Base-by-base conservation (phyloP, 257 asterid species). In the Solanum bulbocastanum region DNA sequence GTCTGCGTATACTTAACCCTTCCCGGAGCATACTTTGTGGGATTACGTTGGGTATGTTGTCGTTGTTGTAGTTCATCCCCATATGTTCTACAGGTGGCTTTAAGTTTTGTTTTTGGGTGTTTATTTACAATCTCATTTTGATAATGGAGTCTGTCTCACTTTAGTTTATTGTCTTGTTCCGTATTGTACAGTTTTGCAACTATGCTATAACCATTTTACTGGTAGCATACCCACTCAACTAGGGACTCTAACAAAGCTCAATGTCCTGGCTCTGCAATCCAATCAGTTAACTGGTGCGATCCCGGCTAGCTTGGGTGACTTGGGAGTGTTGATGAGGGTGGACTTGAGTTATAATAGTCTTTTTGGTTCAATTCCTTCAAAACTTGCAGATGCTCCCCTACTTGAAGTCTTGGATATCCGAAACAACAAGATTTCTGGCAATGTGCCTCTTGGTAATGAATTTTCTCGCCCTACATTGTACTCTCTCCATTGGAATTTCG, bases 221-320 rank as follows among this genome's bases (percentile, higher is more conserved):
- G 98, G 99, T 89, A 94, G 98, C 87, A 90, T 96, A 90, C 99
- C 99, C 12, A 94, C 93, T 10, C 95, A 94, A 87, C 88, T 95
- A 5, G 94, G 94, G 76, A 90, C 89, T 44, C 90, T 94, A 81
- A 91, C 92, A 93, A 95, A 92, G 92, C 93, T 96, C 52, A 94
- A 88, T 42, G 98, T 95, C 68, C 91, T 96, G 7, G 96, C 98
- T 86, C 90, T 96, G 76, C 99, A 95, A 75, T 93, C 93, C 14
- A 96, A 96, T 90, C 92, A 69, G 87, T 90, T 96, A 35, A 94
- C 94, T 22, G 99, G 99, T 37, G 98, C 99, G 32, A 94, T 96
- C 91, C 98, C 99, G 14, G 99, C 99, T 62, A 93, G 98, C 89
- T 94, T 96, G 83, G 98, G 99, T n/a, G 90, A 92, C 56, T 91